A percentile compares a stretch with the other conserved stretches of the same genome.
These are phyloP conservation scores for Penstemon barbatus DNA, from an alignment of 257 asterid genomes.

Conservation along the genomic window DNA sequence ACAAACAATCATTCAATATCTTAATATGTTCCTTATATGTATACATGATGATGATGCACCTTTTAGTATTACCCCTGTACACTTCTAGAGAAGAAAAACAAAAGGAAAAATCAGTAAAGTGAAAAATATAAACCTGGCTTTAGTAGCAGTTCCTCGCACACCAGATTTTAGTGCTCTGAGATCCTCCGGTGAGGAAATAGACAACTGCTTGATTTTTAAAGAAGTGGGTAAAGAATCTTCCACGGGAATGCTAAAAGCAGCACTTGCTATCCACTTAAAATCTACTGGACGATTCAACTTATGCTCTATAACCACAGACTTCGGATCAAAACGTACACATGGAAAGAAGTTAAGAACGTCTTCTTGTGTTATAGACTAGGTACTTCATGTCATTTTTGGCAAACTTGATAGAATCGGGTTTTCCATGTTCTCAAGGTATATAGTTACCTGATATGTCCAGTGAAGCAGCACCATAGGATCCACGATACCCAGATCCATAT, in stretches of 20 bases:
- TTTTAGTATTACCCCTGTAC: constrained; percentile 23
- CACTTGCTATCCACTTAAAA: constrained; percentile 73
- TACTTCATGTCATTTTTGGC: constrained; percentile 75
- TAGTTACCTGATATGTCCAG: constrained; percentile 76
- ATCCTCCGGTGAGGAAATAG: constrained; percentile 72
- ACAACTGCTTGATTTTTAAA: constrained; percentile 52
- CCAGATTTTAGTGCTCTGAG: constrained; percentile 74
- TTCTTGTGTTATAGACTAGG: constrained; percentile 63
- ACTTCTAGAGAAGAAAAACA: constrained; percentile 23
- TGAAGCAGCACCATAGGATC: constrained; percentile 62
- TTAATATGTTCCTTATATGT: constrained; percentile 74
- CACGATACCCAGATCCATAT: constrained; percentile 75
- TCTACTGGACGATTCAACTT: constrained; percentile 72
- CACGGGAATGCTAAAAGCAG: constrained; percentile 67
- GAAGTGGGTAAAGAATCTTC: constrained; percentile 66
- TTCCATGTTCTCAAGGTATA: constrained; percentile 64
- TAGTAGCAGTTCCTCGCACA: constrained; percentile 67
- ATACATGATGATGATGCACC: constrained; percentile 30
- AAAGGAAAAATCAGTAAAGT: constrained; percentile 6
- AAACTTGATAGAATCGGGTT: constrained; percentile 67
- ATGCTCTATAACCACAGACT: constrained; percentile 75
- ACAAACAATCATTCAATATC: constrained; percentile 75
- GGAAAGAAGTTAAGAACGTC: constrained; percentile 77
- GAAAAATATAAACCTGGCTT: constrained; percentile 64
- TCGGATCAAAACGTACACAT: constrained; percentile 86